Evolutionary conservation across 805 yeast genomes (phyloP), one percentile per base, ranked within the genome.

Genomic region (Monosporozyma aquatica): DNA sequence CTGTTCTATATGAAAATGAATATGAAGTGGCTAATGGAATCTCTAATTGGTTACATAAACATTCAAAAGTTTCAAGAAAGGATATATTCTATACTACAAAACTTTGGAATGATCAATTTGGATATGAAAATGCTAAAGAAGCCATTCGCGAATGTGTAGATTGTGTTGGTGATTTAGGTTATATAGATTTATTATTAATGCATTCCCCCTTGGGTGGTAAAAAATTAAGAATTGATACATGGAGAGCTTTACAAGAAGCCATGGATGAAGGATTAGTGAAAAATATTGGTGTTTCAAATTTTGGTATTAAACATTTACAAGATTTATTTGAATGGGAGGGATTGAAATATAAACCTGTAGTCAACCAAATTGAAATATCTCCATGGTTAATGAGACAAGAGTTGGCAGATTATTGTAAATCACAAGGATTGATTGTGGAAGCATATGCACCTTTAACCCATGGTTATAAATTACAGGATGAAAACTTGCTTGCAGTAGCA

Each of bases 381-480:
- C 95, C 92, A 17, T 84, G 92, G 89, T 68, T 81, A 53, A 84
- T 81, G 65, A 69, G 82, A 52, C 64, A 69, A 42, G 78, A 79
- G 40, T 67, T 86, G 44, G 76, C 82, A 18, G 72, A 77, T 42
- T 82, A 66, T 61, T 78, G 83, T 56, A 66, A 69, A 25, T 55
- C 68, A 13, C 62, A 79, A 44, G 76, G 69, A 36, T 73, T 87
- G 32, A 63, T 68, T 5, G 74, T 81, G 9, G 86, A 83, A 58
- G 89, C 94, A 0, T 87, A 74, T 63, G 78, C 92, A 6, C 95
- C 96, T 6, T 71, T 87, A 52, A 73, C 80, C 2, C 78, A 75
- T 48, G 86, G 90, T 7, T 56, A 58, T 37, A 75, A 77, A 52
- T 58, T 79, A 36, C 58, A 69, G 34, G 83, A 81, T 58, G 74